Percentiles rank a stretch among this genome's conserved stretches.
Evolutionary conservation across 495 filamentous ascomycete species (phyloP).

Genomic region (Tuber calosporum): DNA sequence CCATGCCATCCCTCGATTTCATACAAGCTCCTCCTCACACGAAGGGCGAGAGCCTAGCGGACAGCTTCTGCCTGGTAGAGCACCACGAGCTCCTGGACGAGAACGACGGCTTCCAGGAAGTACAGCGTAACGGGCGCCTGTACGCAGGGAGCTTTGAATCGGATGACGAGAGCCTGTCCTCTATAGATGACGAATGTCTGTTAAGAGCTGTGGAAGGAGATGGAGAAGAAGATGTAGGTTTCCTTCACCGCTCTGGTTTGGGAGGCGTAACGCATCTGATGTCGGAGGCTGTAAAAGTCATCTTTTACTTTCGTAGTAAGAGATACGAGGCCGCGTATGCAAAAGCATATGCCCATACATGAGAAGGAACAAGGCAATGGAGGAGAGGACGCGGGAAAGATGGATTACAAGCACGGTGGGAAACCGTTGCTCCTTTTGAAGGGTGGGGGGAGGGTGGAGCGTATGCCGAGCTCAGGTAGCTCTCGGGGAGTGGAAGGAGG

Average conservation of each 20-base stretch:
- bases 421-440: not conserved
- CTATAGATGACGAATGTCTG: not conserved
- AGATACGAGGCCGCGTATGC: not conserved
- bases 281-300: not conserved
- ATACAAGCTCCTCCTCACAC: not conserved
- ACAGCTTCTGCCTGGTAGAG: conserved; percentile 2
- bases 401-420: not conserved
- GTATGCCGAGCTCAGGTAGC: not conserved
- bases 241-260: not conserved
- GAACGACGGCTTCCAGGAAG: not conserved
- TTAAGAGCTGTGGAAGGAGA: conserved; percentile 3
- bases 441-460: not conserved
- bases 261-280: conserved; percentile 5
- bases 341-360: not conserved
- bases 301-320: conserved; percentile 3
- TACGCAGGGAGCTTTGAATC: not conserved
- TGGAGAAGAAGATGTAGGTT: conserved; percentile 3
- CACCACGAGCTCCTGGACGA: not conserved
- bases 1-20: not conserved
- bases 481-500: conserved; percentile 3
- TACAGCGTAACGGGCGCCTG: not conserved
- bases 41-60: not conserved
- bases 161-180: not conserved
- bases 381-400: not conserved
- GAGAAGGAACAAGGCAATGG: not conserved